Conservation (phyloP, 2,329 filamentous ascomycete species). For the Pestalotiopsis sp. region DNA sequence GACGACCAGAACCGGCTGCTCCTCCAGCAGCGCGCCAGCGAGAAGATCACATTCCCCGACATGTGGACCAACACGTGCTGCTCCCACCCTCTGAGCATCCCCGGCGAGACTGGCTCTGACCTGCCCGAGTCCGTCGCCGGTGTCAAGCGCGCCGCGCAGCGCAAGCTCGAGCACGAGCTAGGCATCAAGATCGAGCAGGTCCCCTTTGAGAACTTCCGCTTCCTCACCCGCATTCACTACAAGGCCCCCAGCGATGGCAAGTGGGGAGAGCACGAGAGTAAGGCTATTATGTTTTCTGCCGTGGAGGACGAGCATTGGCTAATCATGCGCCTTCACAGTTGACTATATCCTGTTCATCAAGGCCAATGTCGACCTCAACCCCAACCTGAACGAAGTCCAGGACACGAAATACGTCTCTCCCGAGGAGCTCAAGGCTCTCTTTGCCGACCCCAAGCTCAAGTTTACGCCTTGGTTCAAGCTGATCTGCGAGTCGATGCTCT, state of each 20-base stretch:
- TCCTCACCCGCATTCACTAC: slow-evolving; percentile 97
- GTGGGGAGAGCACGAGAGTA: slow-evolving; percentile 99
- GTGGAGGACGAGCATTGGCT: neutral
- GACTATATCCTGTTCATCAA: slow-evolving; percentile 99
- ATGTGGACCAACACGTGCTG: slow-evolving; percentile 99
- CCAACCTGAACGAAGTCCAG: slow-evolving; percentile 86
- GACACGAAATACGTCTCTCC: slow-evolving; percentile 82
- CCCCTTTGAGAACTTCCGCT: slow-evolving; percentile 86
- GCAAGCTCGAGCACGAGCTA: slow-evolving; percentile 92
- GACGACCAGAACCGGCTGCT: slow-evolving; percentile 90
- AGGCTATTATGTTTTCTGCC: slow-evolving; percentile 34
- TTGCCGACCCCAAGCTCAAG: slow-evolving; percentile 74
- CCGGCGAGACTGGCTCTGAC: slow-evolving; percentile 84
- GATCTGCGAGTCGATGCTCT: slow-evolving; percentile 96
- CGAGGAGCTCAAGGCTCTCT: slow-evolving; percentile 81
- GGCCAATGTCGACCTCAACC: slow-evolving; percentile 79
- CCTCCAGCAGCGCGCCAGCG: slow-evolving; percentile 88
- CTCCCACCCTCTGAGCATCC: slow-evolving; percentile 91
- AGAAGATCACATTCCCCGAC: slow-evolving; percentile 99
- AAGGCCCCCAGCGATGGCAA: slow-evolving; percentile 95
- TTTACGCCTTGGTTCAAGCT: slow-evolving; percentile 99
- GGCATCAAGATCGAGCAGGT: slow-evolving; percentile 90
- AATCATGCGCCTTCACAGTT: slow-evolving; percentile 50
- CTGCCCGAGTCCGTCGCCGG: slow-evolving; percentile 79
- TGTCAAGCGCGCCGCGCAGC: slow-evolving; percentile 86